These are phyloP conservation scores for Gonapodya prolifera DNA, from an alignment of 192 early-diverging fungal genomes.

Conservation along the genomic window DNA sequence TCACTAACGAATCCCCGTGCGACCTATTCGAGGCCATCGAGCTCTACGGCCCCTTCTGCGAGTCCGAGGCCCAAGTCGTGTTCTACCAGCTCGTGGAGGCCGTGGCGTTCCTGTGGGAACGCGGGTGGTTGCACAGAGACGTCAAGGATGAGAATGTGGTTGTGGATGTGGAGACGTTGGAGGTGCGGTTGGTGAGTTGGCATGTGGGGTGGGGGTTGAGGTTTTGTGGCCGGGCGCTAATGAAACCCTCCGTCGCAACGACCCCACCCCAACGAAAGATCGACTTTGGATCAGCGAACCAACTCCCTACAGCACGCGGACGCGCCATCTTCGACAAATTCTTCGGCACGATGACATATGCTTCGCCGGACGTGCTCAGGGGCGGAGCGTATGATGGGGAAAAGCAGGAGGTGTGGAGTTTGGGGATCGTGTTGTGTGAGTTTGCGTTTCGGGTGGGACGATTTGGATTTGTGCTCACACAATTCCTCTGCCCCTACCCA, in stretches of 20 bases:
- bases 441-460: neutral
- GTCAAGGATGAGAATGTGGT: neutral
- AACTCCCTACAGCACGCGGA: neutral
- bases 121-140: neutral
- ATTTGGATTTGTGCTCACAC: neutral
- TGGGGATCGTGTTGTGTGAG: neutral
- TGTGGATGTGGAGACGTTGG: neutral
- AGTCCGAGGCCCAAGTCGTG: neutral
- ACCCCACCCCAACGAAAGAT: neutral
- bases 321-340: neutral
- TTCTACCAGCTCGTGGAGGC: neutral
- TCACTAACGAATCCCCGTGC: neutral
- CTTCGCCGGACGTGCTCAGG: neutral
- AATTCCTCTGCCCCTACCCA: neutral
- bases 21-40: slow-evolving; percentile 6
- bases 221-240: no score
- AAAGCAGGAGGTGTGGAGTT: neutral
- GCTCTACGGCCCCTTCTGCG: slow-evolving; percentile 5
- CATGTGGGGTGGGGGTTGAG: neutral
- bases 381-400: neutral
- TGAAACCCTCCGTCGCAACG: neutral
- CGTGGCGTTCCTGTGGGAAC: neutral
- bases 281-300: neutral
- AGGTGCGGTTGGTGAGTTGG: neutral
- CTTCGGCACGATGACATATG: neutral